Evolutionary conservation across 2,329 filamentous ascomycete genomes (phyloP).

Genomic region (Venturiaceae sp.): DNA sequence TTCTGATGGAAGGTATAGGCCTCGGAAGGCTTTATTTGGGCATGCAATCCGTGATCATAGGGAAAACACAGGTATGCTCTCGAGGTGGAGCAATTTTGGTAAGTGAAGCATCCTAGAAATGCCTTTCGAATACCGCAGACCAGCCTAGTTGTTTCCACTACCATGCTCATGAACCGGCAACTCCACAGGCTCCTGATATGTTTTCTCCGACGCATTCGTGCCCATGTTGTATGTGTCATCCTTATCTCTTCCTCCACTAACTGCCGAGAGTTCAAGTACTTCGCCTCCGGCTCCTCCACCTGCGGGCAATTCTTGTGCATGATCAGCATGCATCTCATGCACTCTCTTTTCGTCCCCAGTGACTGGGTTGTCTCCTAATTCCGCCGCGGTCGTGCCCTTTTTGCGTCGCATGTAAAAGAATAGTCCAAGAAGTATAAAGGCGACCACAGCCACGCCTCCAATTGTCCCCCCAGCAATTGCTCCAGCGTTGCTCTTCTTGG

Average conservation of each 20-base stretch:
- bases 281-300: neutral
- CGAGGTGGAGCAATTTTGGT: too few relatives aligned
- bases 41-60: too few relatives aligned
- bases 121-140: too few relatives aligned
- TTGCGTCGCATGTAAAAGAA: neutral
- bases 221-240: neutral
- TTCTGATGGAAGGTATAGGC: too few relatives aligned
- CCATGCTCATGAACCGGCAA: neutral
- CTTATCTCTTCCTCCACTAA: neutral
- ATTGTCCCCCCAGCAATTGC: conserved; percentile 1
- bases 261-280: neutral
- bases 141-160: neutral
- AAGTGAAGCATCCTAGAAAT: neutral
- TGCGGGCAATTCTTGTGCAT: neutral
- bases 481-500: neutral
- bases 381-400: neutral
- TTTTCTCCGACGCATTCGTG: neutral
- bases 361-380: neutral
- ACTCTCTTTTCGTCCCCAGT: neutral
- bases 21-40: too few relatives aligned
- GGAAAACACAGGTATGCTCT: too few relatives aligned
- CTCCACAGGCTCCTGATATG: neutral
- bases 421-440: neutral
- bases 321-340: neutral
- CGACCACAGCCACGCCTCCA: neutral